These are phyloP conservation scores for Rhododendron mucronatum DNA, from an alignment of 148 eudicot genomes.

Conservation along the genomic window DNA sequence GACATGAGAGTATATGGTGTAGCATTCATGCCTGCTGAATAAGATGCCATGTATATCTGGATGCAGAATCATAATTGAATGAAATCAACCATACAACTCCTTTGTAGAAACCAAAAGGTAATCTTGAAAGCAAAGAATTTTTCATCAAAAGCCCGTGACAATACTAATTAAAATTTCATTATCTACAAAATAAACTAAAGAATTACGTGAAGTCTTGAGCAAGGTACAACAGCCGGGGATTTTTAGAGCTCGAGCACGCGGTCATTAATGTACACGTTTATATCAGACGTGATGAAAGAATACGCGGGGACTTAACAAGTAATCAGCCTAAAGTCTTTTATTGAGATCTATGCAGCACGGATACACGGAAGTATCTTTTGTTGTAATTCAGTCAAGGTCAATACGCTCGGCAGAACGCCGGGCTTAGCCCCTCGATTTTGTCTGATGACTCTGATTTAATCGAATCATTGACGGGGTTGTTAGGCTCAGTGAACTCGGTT, in stretches of 20 bases:
- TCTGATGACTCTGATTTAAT: too few species aligned
- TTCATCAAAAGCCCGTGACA: too few species aligned
- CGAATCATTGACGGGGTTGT: too few species aligned
- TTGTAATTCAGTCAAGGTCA: too few species aligned
- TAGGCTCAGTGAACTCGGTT: too few species aligned
- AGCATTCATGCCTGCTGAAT: slow-evolving; percentile 12
- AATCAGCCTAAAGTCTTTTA: neutral
- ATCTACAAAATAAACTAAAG: neutral
- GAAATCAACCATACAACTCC: neutral
- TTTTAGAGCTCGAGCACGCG: neutral
- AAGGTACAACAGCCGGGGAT: too few species aligned
- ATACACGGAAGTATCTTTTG: neutral
- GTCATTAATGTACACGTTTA: neutral
- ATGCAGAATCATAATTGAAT: neutral
- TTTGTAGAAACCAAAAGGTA: neutral
- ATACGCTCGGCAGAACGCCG: too few species aligned
- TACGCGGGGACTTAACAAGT: neutral
- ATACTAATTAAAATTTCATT: neutral
- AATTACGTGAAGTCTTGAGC: neutral
- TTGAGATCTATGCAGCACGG: neutral
- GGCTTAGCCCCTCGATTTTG: too few species aligned
- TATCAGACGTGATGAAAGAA: neutral
- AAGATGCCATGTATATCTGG: neutral
- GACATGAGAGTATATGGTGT: slow-evolving; percentile 24
- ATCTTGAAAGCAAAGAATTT: neutral